These are phyloP conservation scores for Eimeria maxima DNA, from an alignment of 169 alveolate genomes.

Conservation along the genomic window DNA sequence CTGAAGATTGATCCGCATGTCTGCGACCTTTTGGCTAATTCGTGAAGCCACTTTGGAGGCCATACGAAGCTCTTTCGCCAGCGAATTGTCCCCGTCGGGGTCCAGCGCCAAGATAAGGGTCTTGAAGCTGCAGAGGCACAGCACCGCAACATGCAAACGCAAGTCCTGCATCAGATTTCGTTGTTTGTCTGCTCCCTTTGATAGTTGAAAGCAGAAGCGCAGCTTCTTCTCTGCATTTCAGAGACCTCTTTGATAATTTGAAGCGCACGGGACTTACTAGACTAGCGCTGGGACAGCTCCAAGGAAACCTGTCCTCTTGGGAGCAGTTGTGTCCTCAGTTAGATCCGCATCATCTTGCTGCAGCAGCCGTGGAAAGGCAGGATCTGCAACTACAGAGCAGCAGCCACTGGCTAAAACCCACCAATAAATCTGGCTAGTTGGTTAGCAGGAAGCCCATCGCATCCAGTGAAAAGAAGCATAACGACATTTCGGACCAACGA, in stretches of 20 bases:
- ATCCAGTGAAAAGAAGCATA: background rate
- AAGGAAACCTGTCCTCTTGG: conserved; percentile 63
- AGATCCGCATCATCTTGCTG: conserved; percentile 2
- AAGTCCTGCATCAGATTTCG: background rate
- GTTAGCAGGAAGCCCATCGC: background rate
- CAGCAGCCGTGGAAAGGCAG: background rate
- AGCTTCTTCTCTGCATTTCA: background rate
- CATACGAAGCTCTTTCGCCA: conserved; percentile 34
- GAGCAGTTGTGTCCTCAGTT: conserved; percentile 15
- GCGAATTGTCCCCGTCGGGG: conserved; percentile 3
- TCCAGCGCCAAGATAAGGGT: conserved; percentile 36
- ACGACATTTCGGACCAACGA: background rate
- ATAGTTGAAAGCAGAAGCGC: background rate
- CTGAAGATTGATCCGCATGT: conserved; percentile 5
- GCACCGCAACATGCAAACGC: background rate
- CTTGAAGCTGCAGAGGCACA: background rate
- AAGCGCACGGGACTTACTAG: background rate
- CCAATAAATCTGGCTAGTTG: background rate
- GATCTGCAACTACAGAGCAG: conserved; percentile 11
- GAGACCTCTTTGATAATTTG: background rate
- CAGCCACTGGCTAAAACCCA: background rate
- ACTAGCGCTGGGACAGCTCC: conserved; percentile 40
- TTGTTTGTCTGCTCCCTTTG: background rate
- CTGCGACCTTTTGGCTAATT: background rate
- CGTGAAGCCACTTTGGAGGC: background rate